Base-by-base conservation (phyloP, 73 alveolate species). In the Symbiodinium pilosum region DNA sequence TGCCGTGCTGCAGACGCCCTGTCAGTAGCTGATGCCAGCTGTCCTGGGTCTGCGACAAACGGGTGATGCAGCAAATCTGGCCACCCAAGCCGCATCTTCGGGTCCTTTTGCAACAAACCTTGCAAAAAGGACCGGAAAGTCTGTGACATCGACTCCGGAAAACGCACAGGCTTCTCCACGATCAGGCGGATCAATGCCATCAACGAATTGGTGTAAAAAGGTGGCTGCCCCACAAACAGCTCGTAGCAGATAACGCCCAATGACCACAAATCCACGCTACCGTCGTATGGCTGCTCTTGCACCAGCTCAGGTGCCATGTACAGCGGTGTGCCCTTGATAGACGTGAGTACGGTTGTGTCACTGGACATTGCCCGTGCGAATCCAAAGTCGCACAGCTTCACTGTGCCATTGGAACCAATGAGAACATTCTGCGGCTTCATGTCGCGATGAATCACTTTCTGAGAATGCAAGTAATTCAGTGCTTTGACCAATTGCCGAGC, bases 291-390 rank as follows among this genome's bases (percentile, higher is more conserved):
- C 99, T 99, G 94, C 97, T 99, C 99, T 94, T 92, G 98, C 43
- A 99, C 99, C 83, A 99, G 99, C 99, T 99, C 99, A 0, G 99
- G 99, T 89, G 99, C 99, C 99, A 99, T 99, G 98, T 99, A 99
- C 84, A 99, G 99, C 1, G 99, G 99, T 52, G 99, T 99, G 64
- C 99, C 99, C 99, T 99, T 99, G 88, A 99, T 99, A 39, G 99
- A 99, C 40, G 99, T 99, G 59, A 99, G 99, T 42, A 99, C 99
- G 93, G 99, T 99, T 26, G 99, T 99, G 98, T 99, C 99, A 39
- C 99, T 99, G 56, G 99, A 99, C 99, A 99, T 99, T 18, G 99
- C 99, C 77, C 99, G 99, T 6, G 99, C 99, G 94, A 99, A 99
- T 38, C 99, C 99, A 96, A 99, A 99, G 99, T 99, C 99, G 81